Conservation (phyloP, 345 rosid species). For the Aquilaria malaccensis region DNA sequence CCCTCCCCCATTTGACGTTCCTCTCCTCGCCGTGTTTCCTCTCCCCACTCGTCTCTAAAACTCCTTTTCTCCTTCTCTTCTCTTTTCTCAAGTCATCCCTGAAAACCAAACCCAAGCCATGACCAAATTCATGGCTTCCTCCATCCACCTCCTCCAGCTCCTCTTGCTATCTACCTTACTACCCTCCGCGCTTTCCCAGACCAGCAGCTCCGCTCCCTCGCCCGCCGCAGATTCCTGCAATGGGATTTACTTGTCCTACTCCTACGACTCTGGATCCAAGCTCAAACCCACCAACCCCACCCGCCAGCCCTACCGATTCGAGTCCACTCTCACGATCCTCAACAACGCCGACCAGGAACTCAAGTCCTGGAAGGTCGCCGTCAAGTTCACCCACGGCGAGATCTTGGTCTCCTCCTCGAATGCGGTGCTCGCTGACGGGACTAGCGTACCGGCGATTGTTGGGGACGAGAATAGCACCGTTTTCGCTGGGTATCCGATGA, state of each 20-base stretch:
- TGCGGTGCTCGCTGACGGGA: constrained; percentile 72
- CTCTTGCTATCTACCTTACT: constrained; percentile 14
- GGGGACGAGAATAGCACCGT: constrained; percentile 84
- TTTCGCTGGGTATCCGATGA: constrained; percentile 64
- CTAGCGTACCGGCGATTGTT: constrained; percentile 55
- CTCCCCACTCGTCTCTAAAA: constrained; percentile 9
- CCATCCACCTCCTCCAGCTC: constrained; percentile 5
- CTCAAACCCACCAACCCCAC: constrained; percentile 49
- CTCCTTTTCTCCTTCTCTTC: constrained; percentile 11
- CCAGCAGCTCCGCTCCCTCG: constrained; percentile 34
- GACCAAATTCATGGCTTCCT: too few species aligned
- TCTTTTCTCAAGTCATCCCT: not conserved
- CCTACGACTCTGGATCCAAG: constrained; percentile 39
- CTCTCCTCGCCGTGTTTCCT: constrained; percentile 27
- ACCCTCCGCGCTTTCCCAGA: constrained; percentile 36
- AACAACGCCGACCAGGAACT: constrained; percentile 69
- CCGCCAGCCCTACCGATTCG: constrained; percentile 80
- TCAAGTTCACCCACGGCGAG: constrained; percentile 70
- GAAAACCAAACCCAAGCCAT: not conserved
- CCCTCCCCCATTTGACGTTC: not conserved
- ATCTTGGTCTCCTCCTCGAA: constrained; percentile 61
- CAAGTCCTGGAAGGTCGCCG: constrained; percentile 71
- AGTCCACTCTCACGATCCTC: constrained; percentile 61
- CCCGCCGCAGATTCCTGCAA: constrained; percentile 52
- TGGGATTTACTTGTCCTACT: constrained; percentile 66